phyloP scores from a whole-genome alignment of 2,329 filamentous ascomycete genomes.

The Pestalotiopsis sp. region DNA sequence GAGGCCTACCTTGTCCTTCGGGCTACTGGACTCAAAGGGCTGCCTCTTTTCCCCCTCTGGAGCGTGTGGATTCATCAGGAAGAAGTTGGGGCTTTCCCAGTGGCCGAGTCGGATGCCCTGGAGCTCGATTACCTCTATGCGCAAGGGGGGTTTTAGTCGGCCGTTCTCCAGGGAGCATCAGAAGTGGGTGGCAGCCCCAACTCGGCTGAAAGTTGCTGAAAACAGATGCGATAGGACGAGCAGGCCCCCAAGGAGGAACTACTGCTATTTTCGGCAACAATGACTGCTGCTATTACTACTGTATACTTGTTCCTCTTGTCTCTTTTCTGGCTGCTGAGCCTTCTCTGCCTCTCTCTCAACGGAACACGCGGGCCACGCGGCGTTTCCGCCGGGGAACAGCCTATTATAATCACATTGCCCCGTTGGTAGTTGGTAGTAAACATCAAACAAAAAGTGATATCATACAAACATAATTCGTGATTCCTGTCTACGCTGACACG shows the following conservation, averaged over 20 bases:
- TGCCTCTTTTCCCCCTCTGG: neutral
- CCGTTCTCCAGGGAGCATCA: neutral
- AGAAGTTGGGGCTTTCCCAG: neutral
- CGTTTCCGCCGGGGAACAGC: neutral
- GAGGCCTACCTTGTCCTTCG: neutral
- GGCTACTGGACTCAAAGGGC: slow-evolving; percentile 1
- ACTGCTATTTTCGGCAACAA: slow-evolving; percentile 3
- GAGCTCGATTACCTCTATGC: neutral
- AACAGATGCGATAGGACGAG: slow-evolving; percentile 19
- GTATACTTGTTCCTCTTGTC: neutral
- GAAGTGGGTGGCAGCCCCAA: slow-evolving; percentile 11
- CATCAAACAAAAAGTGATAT: slow-evolving; percentile 23
- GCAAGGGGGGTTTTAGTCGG: neutral
- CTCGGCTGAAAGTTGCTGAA: slow-evolving; percentile 17
- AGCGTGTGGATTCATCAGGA: neutral
- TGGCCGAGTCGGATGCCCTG: neutral
- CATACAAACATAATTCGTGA: slow-evolving; percentile 12
- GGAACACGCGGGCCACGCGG: neutral
- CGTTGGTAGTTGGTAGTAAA: slow-evolving; percentile 19
- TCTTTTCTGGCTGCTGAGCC: neutral
- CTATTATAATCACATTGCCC: slow-evolving; percentile 9
- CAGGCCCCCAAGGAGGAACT: neutral
- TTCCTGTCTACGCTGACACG: neutral
- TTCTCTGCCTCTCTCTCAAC: neutral
- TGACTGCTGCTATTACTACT: neutral